These are phyloP conservation scores for Xylaria multiplex DNA, from an alignment of 2,329 filamentous ascomycete species.

Conservation along the genomic window DNA sequence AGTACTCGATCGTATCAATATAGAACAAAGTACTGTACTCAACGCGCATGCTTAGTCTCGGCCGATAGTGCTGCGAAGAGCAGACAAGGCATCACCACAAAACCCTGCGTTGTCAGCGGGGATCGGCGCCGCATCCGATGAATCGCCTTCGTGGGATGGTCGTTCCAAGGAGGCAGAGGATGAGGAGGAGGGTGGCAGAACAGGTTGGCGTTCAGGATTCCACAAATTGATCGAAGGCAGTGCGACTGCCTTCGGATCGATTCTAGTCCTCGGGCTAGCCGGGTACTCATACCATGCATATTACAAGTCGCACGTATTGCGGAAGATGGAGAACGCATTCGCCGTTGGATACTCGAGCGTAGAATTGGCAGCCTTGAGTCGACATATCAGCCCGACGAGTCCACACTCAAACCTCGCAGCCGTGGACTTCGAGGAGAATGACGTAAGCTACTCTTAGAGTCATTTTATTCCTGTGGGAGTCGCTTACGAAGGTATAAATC, in stretches of 20 bases:
- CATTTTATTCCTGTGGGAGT: too few relatives aligned
- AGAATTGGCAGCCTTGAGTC: conserved; percentile 63
- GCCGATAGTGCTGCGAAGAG: conserved; percentile 18
- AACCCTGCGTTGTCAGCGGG: conserved; percentile 16
- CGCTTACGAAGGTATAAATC: too few relatives aligned
- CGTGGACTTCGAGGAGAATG: conserved; percentile 34
- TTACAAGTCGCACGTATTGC: conserved; percentile 75
- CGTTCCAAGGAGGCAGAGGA: conserved; percentile 4
- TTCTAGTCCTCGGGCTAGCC: conserved; percentile 45
- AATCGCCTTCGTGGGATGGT: conserved; percentile 10
- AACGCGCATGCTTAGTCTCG: conserved; percentile 14
- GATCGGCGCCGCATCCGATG: conserved; percentile 13
- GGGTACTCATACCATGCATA: conserved; percentile 51
- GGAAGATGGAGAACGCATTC: conserved; percentile 79
- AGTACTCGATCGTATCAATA: conserved; percentile 15
- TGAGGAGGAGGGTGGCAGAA: conserved; percentile 1
- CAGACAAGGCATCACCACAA: background rate
- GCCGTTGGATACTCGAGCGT: conserved; percentile 72
- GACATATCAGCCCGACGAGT: conserved; percentile 39
- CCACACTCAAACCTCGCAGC: conserved; percentile 32
- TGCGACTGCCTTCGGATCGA: conserved; percentile 46
- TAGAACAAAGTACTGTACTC: background rate
- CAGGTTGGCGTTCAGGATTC: conserved; percentile 24
- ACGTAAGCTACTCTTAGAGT: conserved; percentile 6
- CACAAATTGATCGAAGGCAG: conserved; percentile 46